A percentile compares a stretch with the other conserved stretches of the same genome.
These are phyloP conservation scores for Leucosporidium scottii DNA, from an alignment of 768 basidiomycete genomes.

Conservation along the genomic window DNA sequence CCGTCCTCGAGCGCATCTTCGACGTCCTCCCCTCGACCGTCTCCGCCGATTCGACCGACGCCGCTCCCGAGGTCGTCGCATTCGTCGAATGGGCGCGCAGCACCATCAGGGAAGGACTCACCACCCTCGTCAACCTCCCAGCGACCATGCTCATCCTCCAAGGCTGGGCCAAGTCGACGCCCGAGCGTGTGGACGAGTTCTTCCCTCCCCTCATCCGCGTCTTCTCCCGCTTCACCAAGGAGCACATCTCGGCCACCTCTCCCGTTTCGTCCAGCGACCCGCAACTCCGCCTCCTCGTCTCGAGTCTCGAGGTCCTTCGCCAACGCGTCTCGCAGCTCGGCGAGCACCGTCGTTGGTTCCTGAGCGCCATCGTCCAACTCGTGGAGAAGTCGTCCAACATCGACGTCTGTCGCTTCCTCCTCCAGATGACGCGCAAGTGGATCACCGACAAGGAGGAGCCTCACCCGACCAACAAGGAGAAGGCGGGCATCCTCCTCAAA, in stretches of 20 bases:
- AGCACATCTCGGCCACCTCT: slow-evolving; percentile 58
- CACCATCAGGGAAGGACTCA: slow-evolving; percentile 70
- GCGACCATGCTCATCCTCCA: slow-evolving; percentile 81
- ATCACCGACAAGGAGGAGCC: slow-evolving; percentile 70
- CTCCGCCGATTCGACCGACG: slow-evolving; percentile 14
- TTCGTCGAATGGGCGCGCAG: slow-evolving; percentile 70
- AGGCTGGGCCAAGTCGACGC: slow-evolving; percentile 68
- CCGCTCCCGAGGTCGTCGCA: slow-evolving; percentile 42
- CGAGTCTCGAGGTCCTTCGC: slow-evolving; percentile 82
- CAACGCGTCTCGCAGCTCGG: slow-evolving; percentile 69
- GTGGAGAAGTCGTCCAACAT: slow-evolving; percentile 82
- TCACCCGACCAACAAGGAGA: slow-evolving; percentile 91
- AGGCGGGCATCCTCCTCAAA: slow-evolving; percentile 76
- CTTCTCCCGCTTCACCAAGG: slow-evolving; percentile 75
- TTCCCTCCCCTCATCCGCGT: slow-evolving; percentile 68
- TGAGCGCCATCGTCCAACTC: slow-evolving; percentile 68
- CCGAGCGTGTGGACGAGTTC: slow-evolving; percentile 78
- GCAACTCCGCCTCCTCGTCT: slow-evolving; percentile 52
- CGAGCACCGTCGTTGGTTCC: slow-evolving; percentile 74
- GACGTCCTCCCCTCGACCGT: slow-evolving; percentile 31
- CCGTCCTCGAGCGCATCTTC: slow-evolving; percentile 34
- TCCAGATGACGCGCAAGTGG: slow-evolving; percentile 83
- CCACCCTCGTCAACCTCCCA: slow-evolving; percentile 61
- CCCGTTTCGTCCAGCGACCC: slow-evolving; percentile 51
- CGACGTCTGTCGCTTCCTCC: slow-evolving; percentile 69